phyloP scores from a whole-genome alignment of 352 stramenopile species.

The Thalassiosira hispida region DNA sequence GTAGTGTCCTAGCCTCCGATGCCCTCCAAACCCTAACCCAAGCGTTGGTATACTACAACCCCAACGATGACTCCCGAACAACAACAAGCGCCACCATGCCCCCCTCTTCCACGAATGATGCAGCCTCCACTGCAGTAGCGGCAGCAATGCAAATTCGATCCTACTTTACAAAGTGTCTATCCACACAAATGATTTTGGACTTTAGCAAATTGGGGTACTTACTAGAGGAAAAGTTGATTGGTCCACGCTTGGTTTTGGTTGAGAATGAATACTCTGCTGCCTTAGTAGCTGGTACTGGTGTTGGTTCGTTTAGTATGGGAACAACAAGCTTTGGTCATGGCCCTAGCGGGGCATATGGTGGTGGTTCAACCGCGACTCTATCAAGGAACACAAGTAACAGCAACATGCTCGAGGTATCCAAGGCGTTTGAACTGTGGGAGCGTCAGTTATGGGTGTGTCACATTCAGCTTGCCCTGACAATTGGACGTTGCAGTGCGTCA shows the following conservation, averaged over 20 bases:
- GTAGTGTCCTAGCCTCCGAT: conserved; percentile 51
- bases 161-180: conserved; percentile 45
- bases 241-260: neutral
- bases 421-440: conserved; percentile 45
- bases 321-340: no score
- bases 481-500: no score
- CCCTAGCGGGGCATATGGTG: no score
- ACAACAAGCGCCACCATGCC: neutral
- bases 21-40: conserved; percentile 48
- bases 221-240: conserved; percentile 54
- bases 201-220: conserved; percentile 60
- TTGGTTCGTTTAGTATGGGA: no score
- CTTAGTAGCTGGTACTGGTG: neutral
- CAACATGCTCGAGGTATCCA: conserved; percentile 5
- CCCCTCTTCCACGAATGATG: neutral
- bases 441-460: conserved; percentile 50
- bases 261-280: neutral
- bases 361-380: neutral
- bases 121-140: neutral
- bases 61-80: neutral
- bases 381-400: neutral
- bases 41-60: conserved; percentile 12
- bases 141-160: conserved; percentile 28
- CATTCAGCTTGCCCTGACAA: conserved; percentile 52
- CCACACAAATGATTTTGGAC: conserved; percentile 35